A percentile compares a stretch with the other conserved stretches of the same genome.
Conservation (phyloP, 257 asterid genomes). For the Forsythia viridissima region DNA sequence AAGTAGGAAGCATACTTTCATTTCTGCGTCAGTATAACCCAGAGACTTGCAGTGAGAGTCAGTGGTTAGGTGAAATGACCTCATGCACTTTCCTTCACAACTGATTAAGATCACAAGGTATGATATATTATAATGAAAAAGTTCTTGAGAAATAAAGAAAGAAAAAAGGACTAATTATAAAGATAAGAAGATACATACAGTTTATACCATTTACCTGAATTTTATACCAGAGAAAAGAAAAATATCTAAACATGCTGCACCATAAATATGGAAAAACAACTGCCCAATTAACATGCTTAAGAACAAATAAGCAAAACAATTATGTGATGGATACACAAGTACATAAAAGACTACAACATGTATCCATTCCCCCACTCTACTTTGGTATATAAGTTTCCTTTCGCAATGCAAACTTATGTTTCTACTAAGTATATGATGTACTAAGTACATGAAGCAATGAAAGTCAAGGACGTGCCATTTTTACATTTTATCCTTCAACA, state of each 20-base stretch:
- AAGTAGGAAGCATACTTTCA: slow-evolving; percentile 44
- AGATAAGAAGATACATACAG: neutral
- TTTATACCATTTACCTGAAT: neutral
- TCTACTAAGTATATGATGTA: neutral
- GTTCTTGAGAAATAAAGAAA: neutral
- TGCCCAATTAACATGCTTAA: neutral
- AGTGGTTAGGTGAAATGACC: slow-evolving; percentile 80
- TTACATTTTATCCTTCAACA: neutral
- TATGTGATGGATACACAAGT: neutral
- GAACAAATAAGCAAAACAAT: neutral
- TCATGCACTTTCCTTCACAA: slow-evolving; percentile 87
- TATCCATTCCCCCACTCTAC: neutral
- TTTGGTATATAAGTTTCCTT: neutral
- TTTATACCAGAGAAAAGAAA: no score
- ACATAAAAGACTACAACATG: neutral
- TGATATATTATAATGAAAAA: neutral
- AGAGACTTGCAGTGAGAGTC: slow-evolving; percentile 68
- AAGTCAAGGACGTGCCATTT: neutral
- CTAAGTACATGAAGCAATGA: neutral
- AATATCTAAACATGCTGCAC: neutral
- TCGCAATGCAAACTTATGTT: neutral
- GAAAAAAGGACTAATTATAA: no score
- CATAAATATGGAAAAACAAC: neutral
- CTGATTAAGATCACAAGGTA: slow-evolving; percentile 32
- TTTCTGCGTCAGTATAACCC: slow-evolving; percentile 52